phyloP scores from a whole-genome alignment of 1,284 basidiomycete species.

The Leccinum glutinopallens region DNA sequence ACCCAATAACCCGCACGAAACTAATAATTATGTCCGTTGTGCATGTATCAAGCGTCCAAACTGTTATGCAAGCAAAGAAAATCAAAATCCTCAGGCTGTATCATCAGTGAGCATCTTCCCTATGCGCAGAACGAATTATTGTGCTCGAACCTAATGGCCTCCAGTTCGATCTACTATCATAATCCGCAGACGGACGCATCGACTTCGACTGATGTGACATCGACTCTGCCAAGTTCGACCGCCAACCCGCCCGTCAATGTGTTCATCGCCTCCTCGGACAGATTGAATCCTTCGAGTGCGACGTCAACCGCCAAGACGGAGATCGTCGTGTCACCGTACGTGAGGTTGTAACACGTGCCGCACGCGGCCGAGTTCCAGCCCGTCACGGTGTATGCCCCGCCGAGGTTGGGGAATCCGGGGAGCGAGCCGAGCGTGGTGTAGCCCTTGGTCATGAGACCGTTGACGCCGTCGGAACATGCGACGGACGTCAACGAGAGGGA shows the following conservation, averaged over 20 bases:
- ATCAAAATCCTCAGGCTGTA: conserved; percentile 1
- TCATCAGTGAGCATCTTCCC: conserved; percentile 8
- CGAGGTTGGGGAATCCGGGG: conserved; percentile 53
- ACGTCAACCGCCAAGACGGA: conserved; percentile 37
- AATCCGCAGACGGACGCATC: conserved; percentile 30
- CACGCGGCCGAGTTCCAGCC: conserved; percentile 36
- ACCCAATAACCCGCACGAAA: conserved; percentile 2
- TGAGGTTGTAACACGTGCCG: conserved; percentile 39
- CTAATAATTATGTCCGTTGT: background rate
- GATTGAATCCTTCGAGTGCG: conserved; percentile 35
- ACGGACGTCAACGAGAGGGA: conserved; percentile 38
- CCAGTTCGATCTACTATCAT: background rate
- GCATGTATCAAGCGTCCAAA: background rate
- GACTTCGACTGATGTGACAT: conserved; percentile 26
- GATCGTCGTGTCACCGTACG: conserved; percentile 30
- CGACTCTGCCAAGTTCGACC: conserved; percentile 29
- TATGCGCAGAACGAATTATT: background rate
- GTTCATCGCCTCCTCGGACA: conserved; percentile 41
- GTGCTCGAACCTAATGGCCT: background rate
- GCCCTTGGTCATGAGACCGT: conserved; percentile 43
- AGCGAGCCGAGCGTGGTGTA: conserved; percentile 50
- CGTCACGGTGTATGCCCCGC: conserved; percentile 43
- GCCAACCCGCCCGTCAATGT: conserved; percentile 36
- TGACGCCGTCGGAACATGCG: conserved; percentile 52
- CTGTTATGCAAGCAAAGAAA: background rate